phyloP scores from a whole-genome alignment of 306 rosid species.

The Quercus ilex region DNA sequence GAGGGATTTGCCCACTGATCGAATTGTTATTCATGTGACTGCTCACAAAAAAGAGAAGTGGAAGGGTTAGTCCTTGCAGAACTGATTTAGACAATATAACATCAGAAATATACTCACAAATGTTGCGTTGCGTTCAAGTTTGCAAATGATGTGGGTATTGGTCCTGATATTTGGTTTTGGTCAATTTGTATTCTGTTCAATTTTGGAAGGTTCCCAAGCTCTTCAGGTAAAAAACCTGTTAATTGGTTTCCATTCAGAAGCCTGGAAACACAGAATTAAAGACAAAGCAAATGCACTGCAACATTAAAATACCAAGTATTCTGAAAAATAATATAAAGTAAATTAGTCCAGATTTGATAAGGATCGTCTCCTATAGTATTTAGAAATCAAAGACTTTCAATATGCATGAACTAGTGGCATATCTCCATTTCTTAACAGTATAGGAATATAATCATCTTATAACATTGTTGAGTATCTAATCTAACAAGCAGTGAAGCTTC shows the following conservation, averaged over 20 bases:
- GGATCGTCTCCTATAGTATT: neutral
- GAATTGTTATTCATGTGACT: conserved; percentile 62
- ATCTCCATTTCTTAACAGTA: neutral
- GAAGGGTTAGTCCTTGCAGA: neutral
- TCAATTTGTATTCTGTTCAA: conserved; percentile 46
- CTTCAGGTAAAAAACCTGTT: conserved; percentile 45
- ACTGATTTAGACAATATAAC: neutral
- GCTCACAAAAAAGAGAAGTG: conserved; percentile 3
- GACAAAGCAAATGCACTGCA: neutral
- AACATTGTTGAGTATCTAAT: neutral
- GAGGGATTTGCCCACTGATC: conserved; percentile 42
- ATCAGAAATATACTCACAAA: conserved; percentile 29
- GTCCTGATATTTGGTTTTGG: conserved; percentile 38
- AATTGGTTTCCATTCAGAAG: conserved; percentile 47
- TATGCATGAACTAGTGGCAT: neutral
- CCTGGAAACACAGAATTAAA: conserved; percentile 20
- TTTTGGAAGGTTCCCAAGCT: conserved; percentile 42
- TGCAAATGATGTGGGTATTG: conserved; percentile 42
- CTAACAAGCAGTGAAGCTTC: neutral
- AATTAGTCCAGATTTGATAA: neutral
- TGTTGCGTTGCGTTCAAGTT: conserved; percentile 31
- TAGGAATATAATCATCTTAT: neutral
- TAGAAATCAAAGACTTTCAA: too few relatives aligned
- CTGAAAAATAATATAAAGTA: neutral
- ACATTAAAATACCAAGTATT: neutral